Conservation (phyloP, 2,329 filamentous ascomycete genomes). For the Corinectria fuckeliana region DNA sequence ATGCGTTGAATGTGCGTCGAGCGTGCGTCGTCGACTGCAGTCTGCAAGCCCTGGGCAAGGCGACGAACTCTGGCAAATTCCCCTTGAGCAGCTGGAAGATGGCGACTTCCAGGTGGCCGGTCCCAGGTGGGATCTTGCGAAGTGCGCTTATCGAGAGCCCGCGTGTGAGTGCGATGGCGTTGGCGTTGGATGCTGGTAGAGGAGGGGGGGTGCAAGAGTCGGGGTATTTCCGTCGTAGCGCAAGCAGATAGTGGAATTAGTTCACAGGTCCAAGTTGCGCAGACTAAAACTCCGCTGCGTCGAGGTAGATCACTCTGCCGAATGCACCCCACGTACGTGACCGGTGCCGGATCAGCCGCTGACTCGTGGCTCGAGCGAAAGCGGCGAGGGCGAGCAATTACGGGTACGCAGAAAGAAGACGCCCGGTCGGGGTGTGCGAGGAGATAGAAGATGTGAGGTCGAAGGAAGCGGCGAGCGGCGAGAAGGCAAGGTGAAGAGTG, state of each 20-base stretch:
- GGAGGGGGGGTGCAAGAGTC: slow-evolving; percentile 40
- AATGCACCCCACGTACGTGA: slow-evolving; percentile 38
- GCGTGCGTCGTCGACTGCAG: neutral
- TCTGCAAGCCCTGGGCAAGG: slow-evolving; percentile 3
- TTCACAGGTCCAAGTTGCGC: slow-evolving; percentile 32
- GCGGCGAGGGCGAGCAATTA: slow-evolving; percentile 37
- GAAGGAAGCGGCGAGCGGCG: slow-evolving; percentile 9
- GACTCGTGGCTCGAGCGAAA: slow-evolving; percentile 41
- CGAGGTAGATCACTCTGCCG: slow-evolving; percentile 39
- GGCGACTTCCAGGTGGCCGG: slow-evolving; percentile 25
- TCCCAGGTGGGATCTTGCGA: slow-evolving; percentile 38
- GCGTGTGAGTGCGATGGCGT: slow-evolving; percentile 38
- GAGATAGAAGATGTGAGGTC: slow-evolving; percentile 9
- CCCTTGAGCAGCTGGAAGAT: slow-evolving; percentile 26
- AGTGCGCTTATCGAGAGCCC: slow-evolving; percentile 44
- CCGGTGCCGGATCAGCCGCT: slow-evolving; percentile 43
- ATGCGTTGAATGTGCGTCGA: slow-evolving; percentile 3
- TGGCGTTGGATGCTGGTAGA: slow-evolving; percentile 28
- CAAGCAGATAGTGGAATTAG: slow-evolving; percentile 32
- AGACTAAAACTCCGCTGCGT: slow-evolving; percentile 23
- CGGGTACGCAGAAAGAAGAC: slow-evolving; percentile 20
- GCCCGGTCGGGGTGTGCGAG: slow-evolving; percentile 24
- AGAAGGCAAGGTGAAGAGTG: slow-evolving; percentile 19
- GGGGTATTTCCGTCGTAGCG: slow-evolving; percentile 45
- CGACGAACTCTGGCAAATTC: slow-evolving; percentile 16